Percentiles rank a stretch among this genome's conserved stretches.
These are phyloP conservation scores for Ophiostoma ulmi DNA, from an alignment of 2,329 filamentous ascomycete genomes.

Conservation along the genomic window DNA sequence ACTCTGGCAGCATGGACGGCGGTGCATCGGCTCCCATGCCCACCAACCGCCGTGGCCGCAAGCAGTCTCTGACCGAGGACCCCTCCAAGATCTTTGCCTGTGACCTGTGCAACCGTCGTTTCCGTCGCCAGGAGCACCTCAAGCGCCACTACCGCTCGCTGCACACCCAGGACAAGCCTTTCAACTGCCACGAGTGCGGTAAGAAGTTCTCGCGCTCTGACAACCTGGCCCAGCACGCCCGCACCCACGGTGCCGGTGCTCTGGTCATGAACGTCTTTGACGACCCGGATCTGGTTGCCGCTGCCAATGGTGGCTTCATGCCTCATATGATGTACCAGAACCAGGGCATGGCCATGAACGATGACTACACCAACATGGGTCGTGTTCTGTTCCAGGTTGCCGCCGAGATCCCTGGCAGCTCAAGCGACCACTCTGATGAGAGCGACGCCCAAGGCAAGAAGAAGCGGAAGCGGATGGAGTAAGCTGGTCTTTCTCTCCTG, in stretches of 20 bases:
- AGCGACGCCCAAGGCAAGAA: constrained; percentile 56
- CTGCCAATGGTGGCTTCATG: constrained; percentile 29
- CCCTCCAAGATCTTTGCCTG: constrained; percentile 98
- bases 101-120: constrained; percentile 90
- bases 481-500: constrained; percentile 26
- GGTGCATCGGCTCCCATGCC: constrained; percentile 47
- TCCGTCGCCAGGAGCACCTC: constrained; percentile 95
- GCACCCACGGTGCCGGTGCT: constrained; percentile 85
- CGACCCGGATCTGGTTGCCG: constrained; percentile 51
- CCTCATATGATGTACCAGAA: constrained; percentile 37
- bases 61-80: constrained; percentile 96
- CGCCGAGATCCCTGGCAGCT: constrained; percentile 64
- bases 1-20: constrained; percentile 22
- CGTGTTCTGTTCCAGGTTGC: constrained; percentile 78
- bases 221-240: constrained; percentile 92
- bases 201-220: constrained; percentile 99
- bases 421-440: constrained; percentile 53
- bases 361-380: constrained; percentile 45
- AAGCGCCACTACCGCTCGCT: constrained; percentile 98
- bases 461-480: constrained; percentile 73
- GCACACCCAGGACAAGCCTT: constrained; percentile 97
- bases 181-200: constrained; percentile 93
- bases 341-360: constrained; percentile 29
- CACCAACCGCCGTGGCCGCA: constrained; percentile 87
- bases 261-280: constrained; percentile 88